Base-by-base conservation (phyloP, 257 asterid species). In the Coffea canephora region DNA sequence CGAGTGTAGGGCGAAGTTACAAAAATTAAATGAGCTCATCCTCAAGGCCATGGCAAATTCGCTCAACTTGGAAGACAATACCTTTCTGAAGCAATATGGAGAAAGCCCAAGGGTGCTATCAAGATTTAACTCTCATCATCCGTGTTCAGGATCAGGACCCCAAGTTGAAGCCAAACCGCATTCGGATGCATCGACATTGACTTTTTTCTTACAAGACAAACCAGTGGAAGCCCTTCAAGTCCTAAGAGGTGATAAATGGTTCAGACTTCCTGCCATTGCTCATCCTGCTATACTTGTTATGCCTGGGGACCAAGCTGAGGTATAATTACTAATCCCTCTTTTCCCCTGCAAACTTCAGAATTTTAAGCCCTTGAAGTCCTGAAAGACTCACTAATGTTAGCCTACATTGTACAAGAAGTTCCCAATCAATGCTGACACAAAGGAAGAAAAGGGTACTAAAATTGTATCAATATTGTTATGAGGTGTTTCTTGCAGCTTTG, bases 271-370 rank as follows among this genome's bases (percentile, higher is more conserved):
- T 55, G 41, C 81, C 31, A 62, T 55, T 49, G 5, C 83, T 75
- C 90, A 91, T 41, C 45, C 89, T 43, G 90, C 94, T 14, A 68
- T 93, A 43, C 64, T 91, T 4, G 81, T 93, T 66, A 87, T 81
- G 18, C 55, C 79, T 36, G 97, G 96, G 4, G 96, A 93, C 87
- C 96, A 90, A 78, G 79, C 83, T 14, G 96, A 93, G 96, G 97
- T 90, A 79, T 10, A 59, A 78, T 19, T 54, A 48, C 12, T 48
- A 48, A 48, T 48, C 52, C 52, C 10, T 7, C 52, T 48, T 48
- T 48, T 48, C 52, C 52, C 52, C 52, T 48, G 52, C 12, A 8
- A 48, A 48, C 52, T 9, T 48, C 2, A 48, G 13, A 48, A 11
- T 48, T 48, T 48, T 11, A 8, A 8, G 2, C 12, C 12, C 5